Base-by-base conservation (phyloP, 768 basidiomycete species). In the Dioszegia aurantiaca region DNA sequence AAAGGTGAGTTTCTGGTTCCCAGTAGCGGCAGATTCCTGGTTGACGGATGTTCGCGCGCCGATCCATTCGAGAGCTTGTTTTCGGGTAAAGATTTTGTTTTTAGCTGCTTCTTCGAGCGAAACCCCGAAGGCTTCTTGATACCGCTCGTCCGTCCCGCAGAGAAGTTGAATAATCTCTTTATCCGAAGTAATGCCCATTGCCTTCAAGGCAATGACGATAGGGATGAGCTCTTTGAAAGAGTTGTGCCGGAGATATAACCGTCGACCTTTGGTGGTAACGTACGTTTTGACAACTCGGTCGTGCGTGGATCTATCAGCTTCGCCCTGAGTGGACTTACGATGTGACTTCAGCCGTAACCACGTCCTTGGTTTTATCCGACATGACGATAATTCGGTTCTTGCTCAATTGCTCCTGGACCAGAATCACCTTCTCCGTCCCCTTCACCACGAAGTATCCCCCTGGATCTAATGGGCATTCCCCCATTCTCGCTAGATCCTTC, bases 381-480 rank as follows among this genome's bases (percentile, higher is more conserved):
- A 98, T 95, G 61, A 99, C 95, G 65, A 99, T 97, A 73, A 99
- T 99, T 40, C 95, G 84, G 77, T 99, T 98, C 82, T 98, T 98
- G 82, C 90, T 93, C 71, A 98, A 79, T 78, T 99, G 95, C 75
- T 98, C 95, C 77, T 99, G 95, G 6, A 99, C 94, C 61, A 99
- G 81, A 65, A 99, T 99, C 68, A 99, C 95, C 79, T 98, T 99
- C 78, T 99, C 94, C 41, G 94, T 99, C 36, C 94, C 94, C 78
- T 93, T 97, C 51, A 99, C 95, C 58, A 99, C 87, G 77, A 99
- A 99, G 75, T 98, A 98, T 3, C 95, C 95, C n/a, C 95, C 95
- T 11, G 95, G 94, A 79, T 99, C 95, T 58, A 98, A 81, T 2
- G 95, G 95, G 76, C 95, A 99, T 77, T 99, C 95, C 11, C 83